Conservation (phyloP, 2,329 filamentous ascomycete genomes). For the Amauroascus verrucosus region DNA sequence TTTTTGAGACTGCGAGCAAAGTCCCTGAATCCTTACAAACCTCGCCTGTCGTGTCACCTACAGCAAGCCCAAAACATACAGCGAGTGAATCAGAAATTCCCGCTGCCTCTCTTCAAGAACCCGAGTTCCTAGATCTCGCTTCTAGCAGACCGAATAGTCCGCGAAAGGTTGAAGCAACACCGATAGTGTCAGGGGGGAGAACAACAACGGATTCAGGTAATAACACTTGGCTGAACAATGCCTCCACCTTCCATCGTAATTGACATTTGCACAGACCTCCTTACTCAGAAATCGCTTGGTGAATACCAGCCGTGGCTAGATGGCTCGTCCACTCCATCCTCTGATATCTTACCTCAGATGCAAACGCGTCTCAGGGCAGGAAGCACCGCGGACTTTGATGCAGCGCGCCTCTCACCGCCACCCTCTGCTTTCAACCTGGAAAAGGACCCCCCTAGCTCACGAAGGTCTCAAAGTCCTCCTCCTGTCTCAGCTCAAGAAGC, state of each 20-base stretch:
- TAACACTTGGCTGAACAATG: no score
- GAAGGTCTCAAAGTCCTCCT: slow-evolving; percentile 64
- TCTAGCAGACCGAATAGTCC: slow-evolving; percentile 18
- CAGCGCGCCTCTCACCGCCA: slow-evolving; percentile 2
- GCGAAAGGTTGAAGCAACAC: slow-evolving; percentile 1
- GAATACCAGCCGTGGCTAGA: slow-evolving; percentile 4
- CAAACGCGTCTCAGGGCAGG: slow-evolving; percentile 3
- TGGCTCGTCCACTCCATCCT: neutral
- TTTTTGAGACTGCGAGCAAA: slow-evolving; percentile 86
- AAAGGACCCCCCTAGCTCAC: slow-evolving; percentile 12
- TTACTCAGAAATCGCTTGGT: neutral
- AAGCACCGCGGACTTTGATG: slow-evolving; percentile 5
- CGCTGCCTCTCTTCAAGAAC: slow-evolving; percentile 36
- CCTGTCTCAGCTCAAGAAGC: slow-evolving; percentile 63
- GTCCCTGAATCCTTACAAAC: slow-evolving; percentile 93
- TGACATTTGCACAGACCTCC: neutral
- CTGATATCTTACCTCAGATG: neutral
- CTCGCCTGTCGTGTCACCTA: slow-evolving; percentile 82
- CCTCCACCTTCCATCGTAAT: neutral
- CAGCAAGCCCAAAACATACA: slow-evolving; percentile 57
- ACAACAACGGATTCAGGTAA: slow-evolving; percentile 33
- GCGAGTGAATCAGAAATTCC: slow-evolving; percentile 25
- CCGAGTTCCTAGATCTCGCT: slow-evolving; percentile 41
- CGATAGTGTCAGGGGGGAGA: slow-evolving; percentile 23
- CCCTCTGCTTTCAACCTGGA: neutral